A percentile compares a stretch with the other conserved stretches of the same genome.
phyloP scores from a whole-genome alignment of 108 stramenopile genomes.

The Thalassiosira profunda region DNA sequence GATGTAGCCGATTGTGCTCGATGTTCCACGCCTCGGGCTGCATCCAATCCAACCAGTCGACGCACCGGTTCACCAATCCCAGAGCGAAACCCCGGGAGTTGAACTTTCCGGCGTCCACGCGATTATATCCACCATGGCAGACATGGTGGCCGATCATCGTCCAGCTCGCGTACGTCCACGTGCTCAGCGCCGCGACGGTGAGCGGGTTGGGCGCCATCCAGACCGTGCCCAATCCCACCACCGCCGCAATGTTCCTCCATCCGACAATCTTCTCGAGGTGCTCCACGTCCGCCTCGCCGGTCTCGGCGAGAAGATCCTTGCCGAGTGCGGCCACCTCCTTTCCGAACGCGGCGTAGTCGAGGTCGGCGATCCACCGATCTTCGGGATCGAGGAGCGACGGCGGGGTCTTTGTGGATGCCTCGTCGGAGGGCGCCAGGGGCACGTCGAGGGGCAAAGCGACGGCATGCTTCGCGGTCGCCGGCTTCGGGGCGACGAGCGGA shows the following conservation, averaged over 20 bases:
- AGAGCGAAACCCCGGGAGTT: constrained; percentile 72
- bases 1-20: constrained; percentile 77
- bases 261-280: constrained; percentile 63
- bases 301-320: constrained; percentile 35
- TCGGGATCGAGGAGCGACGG: constrained; percentile 9
- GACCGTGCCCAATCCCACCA: constrained; percentile 39
- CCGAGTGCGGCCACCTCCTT: constrained; percentile 61
- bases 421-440: too few relatives aligned
- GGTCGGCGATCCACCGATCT: constrained; percentile 53
- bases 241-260: constrained; percentile 54
- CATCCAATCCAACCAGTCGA: constrained; percentile 90
- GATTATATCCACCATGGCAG: constrained; percentile 83
- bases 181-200: constrained; percentile 56
- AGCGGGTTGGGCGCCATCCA: constrained; percentile 63
- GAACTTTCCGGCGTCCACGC: constrained; percentile 59
- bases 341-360: constrained; percentile 66
- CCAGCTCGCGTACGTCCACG: constrained; percentile 72
- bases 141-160: constrained; percentile 82
- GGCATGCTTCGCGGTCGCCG: too few relatives aligned
- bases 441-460: too few relatives aligned
- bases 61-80: constrained; percentile 55
- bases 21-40: constrained; percentile 85
- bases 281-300: constrained; percentile 54
- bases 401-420: too few relatives aligned
- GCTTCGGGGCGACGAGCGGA: too few relatives aligned